Evolutionary conservation across 768 basidiomycete genomes (phyloP), one percentile per base, ranked within the genome.

Genomic region (Hericium rajendrae): DNA sequence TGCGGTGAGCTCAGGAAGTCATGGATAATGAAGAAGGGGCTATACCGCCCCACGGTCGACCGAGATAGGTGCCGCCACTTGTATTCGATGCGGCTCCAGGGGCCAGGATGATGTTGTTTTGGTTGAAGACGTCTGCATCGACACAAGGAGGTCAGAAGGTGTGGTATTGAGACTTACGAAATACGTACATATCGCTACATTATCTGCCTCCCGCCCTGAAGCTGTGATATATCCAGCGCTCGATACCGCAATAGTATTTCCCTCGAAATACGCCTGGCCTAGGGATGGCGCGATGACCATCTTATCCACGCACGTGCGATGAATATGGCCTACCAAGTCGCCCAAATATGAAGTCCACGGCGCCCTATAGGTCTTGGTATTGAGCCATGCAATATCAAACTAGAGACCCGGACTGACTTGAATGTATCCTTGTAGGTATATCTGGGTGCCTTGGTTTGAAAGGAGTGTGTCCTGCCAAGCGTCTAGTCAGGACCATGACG

Each of bases 271-370:
- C 1, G 76, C 77, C 43, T 67, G 66, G 49, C 56, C 56, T 57
- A 22, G 1, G 3, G 9, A 9, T 4, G 1, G 32, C 2, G 32
- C 6, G 32, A 9, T 32, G 6, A 32, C 8, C 0, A 32, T 11
- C 24, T 4, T 1, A 38, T 13, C 0, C 15, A 20, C 49, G 9
- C 6, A n/a, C 32, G 15, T n/a, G 48, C 20, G 50, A 39, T 20
- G 49, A 40, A 51, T 13, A 26, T 15, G 6, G 32, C 53, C 8
- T 11, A 41, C 67, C 65, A 20, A 26, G 55, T 38, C 73, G 74
- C 12, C 79, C 79, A 57, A 79, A 80, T 50, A 80, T 78, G 58
- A 81, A 81, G 59, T 81, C 78, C 1, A 69, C 69, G 0, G 77
- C 77, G 38, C 78, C 78, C 76, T 79, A 11, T 16, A 11, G 43